Conservation (phyloP, 306 rosid species). For the Lathyrus oleraceus region DNA sequence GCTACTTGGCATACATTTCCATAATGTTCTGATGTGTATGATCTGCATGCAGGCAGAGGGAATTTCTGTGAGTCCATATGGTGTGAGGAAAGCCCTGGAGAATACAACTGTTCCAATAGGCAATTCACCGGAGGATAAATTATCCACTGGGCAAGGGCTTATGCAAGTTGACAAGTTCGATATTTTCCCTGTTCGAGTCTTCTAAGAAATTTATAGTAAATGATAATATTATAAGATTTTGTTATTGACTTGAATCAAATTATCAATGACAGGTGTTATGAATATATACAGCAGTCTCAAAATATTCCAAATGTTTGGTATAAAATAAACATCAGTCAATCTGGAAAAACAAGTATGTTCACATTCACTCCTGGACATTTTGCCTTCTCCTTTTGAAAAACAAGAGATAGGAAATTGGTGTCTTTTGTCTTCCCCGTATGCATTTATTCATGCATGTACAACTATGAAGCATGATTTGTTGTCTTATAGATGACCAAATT, state of each 20-base stretch:
- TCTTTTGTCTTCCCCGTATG: slow-evolving; percentile 18
- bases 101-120: slow-evolving; percentile 81
- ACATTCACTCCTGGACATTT: slow-evolving; percentile 31
- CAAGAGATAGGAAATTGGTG: slow-evolving; percentile 23
- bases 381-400: slow-evolving; percentile 25
- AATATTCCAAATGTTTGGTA: slow-evolving; percentile 75
- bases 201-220: slow-evolving; percentile 24
- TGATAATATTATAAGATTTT: slow-evolving; percentile 27
- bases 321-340: slow-evolving; percentile 64
- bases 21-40: slow-evolving; percentile 33
- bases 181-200: slow-evolving; percentile 40
- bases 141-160: slow-evolving; percentile 94
- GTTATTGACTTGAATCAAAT: slow-evolving; percentile 29
- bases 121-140: slow-evolving; percentile 70
- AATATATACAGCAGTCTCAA: slow-evolving; percentile 65
- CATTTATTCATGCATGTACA: slow-evolving; percentile 13
- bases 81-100: slow-evolving; percentile 89
- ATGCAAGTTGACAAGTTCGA: slow-evolving; percentile 95
- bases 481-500: background rate
- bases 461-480: slow-evolving; percentile 9
- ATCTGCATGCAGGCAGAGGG: slow-evolving; percentile 73
- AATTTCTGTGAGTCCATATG: slow-evolving; percentile 86
- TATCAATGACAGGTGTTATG: slow-evolving; percentile 70
- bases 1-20: slow-evolving; percentile 27
- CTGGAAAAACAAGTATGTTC: slow-evolving; percentile 87